phyloP scores from a whole-genome alignment of 192 early-diverging fungal species.

The Entomortierella parvispora region DNA sequence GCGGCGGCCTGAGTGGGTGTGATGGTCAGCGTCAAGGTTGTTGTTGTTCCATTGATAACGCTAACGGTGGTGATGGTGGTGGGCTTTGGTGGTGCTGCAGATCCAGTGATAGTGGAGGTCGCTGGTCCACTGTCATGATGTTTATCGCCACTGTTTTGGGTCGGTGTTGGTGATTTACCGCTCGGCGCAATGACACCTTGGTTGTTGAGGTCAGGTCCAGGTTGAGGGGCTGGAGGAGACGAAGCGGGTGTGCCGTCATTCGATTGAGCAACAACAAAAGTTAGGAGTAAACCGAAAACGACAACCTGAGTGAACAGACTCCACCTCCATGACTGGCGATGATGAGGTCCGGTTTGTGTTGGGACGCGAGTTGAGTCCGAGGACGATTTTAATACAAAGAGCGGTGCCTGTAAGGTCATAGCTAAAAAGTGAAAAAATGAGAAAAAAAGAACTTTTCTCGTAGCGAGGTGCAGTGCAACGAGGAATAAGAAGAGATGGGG shows the following conservation, averaged over 20 bases:
- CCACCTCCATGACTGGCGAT: too few species aligned
- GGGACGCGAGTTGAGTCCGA: too few species aligned
- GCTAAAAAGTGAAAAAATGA: too few species aligned
- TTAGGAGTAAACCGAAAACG: not conserved
- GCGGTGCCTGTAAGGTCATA: too few species aligned
- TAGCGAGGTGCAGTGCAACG: too few species aligned
- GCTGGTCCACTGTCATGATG: not conserved
- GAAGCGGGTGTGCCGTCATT: too few species aligned
- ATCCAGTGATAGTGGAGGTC: not conserved
- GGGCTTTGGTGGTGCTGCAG: not conserved
- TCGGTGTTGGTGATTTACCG: slow-evolving; percentile 4
- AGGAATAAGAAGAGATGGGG: too few species aligned
- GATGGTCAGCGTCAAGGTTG: slow-evolving; percentile 15
- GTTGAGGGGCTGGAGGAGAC: slow-evolving; percentile 17
- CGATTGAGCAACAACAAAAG: slow-evolving; percentile 5
- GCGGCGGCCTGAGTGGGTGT: not conserved
- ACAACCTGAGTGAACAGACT: too few species aligned
- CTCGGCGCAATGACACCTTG: not conserved
- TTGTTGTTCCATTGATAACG: slow-evolving; percentile 34
- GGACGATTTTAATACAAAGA: too few species aligned
- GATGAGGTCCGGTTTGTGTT: too few species aligned
- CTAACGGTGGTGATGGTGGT: slow-evolving; percentile 25
- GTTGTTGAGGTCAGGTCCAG: slow-evolving; percentile 1
- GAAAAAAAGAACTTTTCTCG: too few species aligned
- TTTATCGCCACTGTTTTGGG: not conserved